phyloP scores from a whole-genome alignment of 805 yeast species.

The Candida cerambycidarum region DNA sequence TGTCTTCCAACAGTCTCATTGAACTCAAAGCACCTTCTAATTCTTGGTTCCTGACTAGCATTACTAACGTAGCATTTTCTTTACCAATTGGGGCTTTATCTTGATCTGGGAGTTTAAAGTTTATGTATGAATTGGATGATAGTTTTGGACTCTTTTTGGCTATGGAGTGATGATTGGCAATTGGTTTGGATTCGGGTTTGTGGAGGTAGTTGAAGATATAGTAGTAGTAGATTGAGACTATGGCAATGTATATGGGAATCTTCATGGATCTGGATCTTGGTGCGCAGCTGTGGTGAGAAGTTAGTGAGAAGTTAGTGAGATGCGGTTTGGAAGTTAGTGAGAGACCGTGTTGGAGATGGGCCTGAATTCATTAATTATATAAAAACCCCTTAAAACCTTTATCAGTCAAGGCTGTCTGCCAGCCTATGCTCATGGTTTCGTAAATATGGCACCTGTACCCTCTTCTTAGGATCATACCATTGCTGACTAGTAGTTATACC shows the following conservation, averaged over 20 bases:
- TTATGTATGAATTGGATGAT: conserved; percentile 29
- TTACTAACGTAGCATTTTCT: conserved; percentile 83
- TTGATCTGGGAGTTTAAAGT: conserved; percentile 20
- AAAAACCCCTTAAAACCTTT: too few species aligned
- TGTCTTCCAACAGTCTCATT: conserved; percentile 43
- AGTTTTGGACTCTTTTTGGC: conserved; percentile 21
- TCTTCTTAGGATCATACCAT: conserved; percentile 9
- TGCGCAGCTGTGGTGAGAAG: background rate
- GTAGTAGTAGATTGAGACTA: conserved; percentile 14
- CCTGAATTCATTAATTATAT: too few species aligned
- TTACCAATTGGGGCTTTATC: conserved; percentile 43
- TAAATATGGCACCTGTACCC: conserved; percentile 5
- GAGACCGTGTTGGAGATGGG: too few species aligned
- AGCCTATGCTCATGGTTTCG: too few species aligned
- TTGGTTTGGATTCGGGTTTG: background rate
- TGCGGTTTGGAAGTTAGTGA: too few species aligned
- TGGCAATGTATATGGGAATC: conserved; percentile 6
- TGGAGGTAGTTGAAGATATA: background rate
- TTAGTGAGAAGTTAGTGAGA: background rate
- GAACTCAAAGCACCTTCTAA: conserved; percentile 62
- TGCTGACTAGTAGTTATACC: conserved; percentile 1
- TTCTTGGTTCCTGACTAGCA: conserved; percentile 85
- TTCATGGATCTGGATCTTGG: background rate
- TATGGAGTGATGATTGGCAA: background rate
- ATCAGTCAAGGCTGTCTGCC: too few species aligned